Evolutionary conservation across 2,329 filamentous ascomycete genomes (phyloP).

Genomic region (Diaporthe sp.): DNA sequence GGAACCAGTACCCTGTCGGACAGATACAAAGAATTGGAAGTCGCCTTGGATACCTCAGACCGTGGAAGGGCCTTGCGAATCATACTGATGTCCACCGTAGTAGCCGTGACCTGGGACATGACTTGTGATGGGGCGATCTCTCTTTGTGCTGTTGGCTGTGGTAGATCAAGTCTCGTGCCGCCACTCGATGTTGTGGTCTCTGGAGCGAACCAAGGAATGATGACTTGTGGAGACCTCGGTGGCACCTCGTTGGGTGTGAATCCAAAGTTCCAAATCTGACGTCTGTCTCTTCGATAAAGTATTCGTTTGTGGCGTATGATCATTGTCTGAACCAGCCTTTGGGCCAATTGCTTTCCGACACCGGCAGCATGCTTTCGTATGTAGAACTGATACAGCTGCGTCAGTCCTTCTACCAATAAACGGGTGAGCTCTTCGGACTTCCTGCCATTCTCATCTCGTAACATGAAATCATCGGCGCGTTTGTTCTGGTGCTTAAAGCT

Average conservation of each 20-base stretch:
- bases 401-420: not conserved
- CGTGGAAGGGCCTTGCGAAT: not conserved
- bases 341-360: not conserved
- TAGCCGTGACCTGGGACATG: not conserved
- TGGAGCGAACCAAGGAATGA: too few species aligned
- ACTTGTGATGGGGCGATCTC: not conserved
- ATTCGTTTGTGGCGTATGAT: not conserved
- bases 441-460: not conserved
- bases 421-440: not conserved
- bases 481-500: not conserved
- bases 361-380: not conserved
- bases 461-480: not conserved
- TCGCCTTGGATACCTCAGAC: not conserved
- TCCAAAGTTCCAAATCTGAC: too few species aligned
- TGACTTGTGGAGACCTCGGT: too few species aligned
- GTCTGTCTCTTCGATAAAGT: not conserved
- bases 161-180: rapidly evolving
- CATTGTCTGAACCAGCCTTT: not conserved
- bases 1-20: not conserved
- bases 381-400: not conserved
- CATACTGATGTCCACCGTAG: not conserved
- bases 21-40: not conserved
- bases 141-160: not conserved
- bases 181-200: not conserved
- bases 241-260: too few species aligned